phyloP scores from a whole-genome alignment of 1,284 basidiomycete species.

The Naganishia sp. region DNA sequence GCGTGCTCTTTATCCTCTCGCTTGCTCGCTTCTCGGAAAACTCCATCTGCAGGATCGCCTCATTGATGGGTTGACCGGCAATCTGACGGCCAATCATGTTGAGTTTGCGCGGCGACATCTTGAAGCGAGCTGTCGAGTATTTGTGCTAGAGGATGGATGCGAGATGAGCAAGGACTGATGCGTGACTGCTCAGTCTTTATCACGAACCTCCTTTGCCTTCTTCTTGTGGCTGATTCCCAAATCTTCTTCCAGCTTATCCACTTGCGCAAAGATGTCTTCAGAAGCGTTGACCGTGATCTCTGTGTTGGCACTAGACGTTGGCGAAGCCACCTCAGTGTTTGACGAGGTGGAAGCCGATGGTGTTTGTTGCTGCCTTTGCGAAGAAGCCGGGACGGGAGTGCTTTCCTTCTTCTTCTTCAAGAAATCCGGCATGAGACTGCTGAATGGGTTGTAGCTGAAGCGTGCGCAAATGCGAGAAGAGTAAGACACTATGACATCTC shows the following conservation, averaged over 20 bases:
- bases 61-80: constrained; percentile 82
- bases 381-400: constrained; percentile 8
- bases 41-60: constrained; percentile 93
- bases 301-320: background rate
- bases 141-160: constrained; percentile 37
- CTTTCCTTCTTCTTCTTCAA: constrained; percentile 21
- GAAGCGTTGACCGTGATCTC: too few relatives aligned
- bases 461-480: background rate
- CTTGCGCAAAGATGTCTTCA: constrained; percentile 25
- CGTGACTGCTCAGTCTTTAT: background rate
- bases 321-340: background rate
- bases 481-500: background rate
- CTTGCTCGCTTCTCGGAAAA: constrained; percentile 87
- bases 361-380: constrained; percentile 3
- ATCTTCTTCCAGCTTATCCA: constrained; percentile 27
- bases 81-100: constrained; percentile 87
- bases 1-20: constrained; percentile 77
- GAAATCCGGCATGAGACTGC: constrained; percentile 28
- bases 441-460: constrained; percentile 32
- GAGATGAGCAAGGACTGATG: too few relatives aligned
- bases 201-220: constrained; percentile 22
- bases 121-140: constrained; percentile 75
- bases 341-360: background rate
- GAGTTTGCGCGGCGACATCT: constrained; percentile 88
- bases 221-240: constrained; percentile 14